phyloP scores from a whole-genome alignment of 768 basidiomycete species.

The Boletus sp. region DNA sequence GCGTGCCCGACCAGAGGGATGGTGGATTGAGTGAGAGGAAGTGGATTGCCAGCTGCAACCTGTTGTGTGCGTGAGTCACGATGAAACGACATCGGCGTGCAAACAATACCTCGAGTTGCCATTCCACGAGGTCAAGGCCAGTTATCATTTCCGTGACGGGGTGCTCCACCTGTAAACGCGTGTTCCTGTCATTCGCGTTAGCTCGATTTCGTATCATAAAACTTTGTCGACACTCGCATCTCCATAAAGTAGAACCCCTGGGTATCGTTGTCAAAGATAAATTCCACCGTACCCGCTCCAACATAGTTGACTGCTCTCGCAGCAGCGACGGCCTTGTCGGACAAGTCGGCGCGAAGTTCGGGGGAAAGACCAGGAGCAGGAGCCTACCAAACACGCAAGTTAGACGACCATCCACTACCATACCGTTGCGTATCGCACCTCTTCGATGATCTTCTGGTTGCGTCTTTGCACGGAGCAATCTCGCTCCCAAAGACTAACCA shows the following conservation, averaged over 20 bases:
- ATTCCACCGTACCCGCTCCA: conserved; percentile 93
- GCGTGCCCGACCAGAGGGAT: conserved; percentile 91
- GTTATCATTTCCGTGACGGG: conserved; percentile 96
- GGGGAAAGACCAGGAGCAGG: conserved; percentile 86
- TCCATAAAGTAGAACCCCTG: conserved; percentile 93
- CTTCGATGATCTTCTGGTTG: conserved; percentile 96
- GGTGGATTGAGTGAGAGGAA: conserved; percentile 72
- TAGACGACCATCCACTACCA: not conserved
- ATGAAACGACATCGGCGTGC: not conserved
- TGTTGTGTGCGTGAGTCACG: conserved; percentile 23
- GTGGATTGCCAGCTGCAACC: conserved; percentile 86
- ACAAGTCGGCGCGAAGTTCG: conserved; percentile 77
- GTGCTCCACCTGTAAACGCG: conserved; percentile 84
- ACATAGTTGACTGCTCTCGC: conserved; percentile 90
- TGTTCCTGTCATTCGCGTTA: conserved; percentile 55
- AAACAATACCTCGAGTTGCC: conserved; percentile 76
- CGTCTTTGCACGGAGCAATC: conserved; percentile 90
- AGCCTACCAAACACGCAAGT: conserved; percentile 47
- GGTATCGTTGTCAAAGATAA: conserved; percentile 93
- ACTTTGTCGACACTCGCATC: conserved; percentile 52
- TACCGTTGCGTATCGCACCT: conserved; percentile 41
- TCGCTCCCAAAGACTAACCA: conserved; percentile 93
- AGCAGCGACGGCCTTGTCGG: conserved; percentile 88
- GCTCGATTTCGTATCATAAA: not conserved
- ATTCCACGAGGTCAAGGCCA: conserved; percentile 90